phyloP scores from a whole-genome alignment of 2,329 filamentous ascomycete species.

The Neonectria punicea region DNA sequence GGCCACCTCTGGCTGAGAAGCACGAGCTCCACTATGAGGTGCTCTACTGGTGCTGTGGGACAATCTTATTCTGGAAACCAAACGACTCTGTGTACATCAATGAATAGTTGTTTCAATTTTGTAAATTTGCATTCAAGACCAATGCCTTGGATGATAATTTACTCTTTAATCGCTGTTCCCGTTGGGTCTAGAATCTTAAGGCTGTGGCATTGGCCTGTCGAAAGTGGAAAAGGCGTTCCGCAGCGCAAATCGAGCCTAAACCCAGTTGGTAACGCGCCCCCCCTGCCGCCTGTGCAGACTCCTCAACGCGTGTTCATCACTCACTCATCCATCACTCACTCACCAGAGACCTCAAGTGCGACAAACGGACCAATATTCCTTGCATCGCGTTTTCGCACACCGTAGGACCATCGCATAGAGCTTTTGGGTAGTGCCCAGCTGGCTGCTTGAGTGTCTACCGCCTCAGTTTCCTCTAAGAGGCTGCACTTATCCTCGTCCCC shows the following conservation, averaged over 20 bases:
- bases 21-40: not conserved
- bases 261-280: conserved; percentile 29
- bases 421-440: conserved; percentile 19
- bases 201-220: not conserved
- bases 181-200: not conserved
- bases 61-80: not conserved
- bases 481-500: not conserved
- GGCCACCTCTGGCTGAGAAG: not conserved
- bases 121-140: not conserved
- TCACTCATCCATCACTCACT: conserved; percentile 30
- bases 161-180: not conserved
- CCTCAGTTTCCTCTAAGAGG: not conserved
- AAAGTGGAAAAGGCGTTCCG: conserved; percentile 16
- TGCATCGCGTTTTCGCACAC: conserved; percentile 22
- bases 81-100: not conserved
- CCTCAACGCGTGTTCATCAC: conserved; percentile 30
- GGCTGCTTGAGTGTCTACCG: not conserved
- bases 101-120: not conserved
- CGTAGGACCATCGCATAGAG: conserved; percentile 6
- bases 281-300: conserved; percentile 27
- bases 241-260: conserved; percentile 22
- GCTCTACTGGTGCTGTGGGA: not conserved
- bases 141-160: not conserved
- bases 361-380: conserved; percentile 27
- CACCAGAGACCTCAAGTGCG: conserved; percentile 29